Evolutionary conservation across 192 early-diverging fungal species (phyloP).

Genomic region (Paraglomus brasilianum): DNA sequence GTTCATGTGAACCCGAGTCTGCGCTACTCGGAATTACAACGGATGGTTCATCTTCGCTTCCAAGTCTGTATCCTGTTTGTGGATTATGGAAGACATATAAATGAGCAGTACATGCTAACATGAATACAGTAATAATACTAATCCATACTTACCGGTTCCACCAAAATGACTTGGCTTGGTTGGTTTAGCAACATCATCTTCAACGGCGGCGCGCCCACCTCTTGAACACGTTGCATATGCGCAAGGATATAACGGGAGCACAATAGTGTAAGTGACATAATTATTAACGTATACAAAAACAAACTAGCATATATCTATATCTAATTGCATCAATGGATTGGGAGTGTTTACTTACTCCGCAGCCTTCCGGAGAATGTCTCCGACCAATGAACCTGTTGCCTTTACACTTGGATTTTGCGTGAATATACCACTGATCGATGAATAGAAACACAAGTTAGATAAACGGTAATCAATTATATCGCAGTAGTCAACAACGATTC

Average conservation of each 20-base stretch:
- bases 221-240: constrained; percentile 2
- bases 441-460: not conserved
- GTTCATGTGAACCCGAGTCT: not conserved
- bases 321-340: not conserved
- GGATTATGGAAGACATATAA: too few species aligned
- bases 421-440: not conserved
- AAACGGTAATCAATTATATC: not conserved
- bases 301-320: not conserved
- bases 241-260: not conserved
- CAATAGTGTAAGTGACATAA: not conserved
- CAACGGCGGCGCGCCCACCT: constrained; percentile 33
- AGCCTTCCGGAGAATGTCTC: constrained; percentile 78
- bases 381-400: constrained; percentile 58
- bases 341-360: constrained; percentile 54
- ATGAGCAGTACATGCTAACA: not conserved
- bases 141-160: constrained; percentile 34
- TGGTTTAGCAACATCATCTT: constrained; percentile 34
- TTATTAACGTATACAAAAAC: not conserved
- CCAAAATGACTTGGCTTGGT: constrained; percentile 33
- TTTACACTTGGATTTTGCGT: constrained; percentile 50
- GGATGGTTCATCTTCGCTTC: constrained; percentile 55
- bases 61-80: constrained; percentile 44
- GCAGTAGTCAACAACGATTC: not conserved
- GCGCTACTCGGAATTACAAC: not conserved
- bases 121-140: not conserved